These are phyloP conservation scores for Suillus luteus DNA, from an alignment of 768 basidiomycete genomes.

Conservation along the genomic window DNA sequence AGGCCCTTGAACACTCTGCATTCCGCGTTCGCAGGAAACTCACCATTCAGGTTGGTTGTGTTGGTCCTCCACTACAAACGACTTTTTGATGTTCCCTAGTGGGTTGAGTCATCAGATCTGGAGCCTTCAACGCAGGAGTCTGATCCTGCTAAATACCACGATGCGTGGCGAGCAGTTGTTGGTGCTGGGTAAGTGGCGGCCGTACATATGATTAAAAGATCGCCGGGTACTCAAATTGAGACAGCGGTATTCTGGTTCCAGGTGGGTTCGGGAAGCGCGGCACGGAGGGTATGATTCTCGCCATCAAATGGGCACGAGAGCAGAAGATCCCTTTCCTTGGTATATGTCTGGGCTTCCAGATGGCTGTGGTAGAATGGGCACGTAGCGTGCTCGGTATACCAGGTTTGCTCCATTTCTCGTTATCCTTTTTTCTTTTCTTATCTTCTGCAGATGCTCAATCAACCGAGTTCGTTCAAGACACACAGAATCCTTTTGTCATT, in stretches of 20 bases:
- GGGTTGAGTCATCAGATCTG: conserved; percentile 95
- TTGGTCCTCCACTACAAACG: conserved; percentile 14
- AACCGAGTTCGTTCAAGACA: conserved; percentile 68
- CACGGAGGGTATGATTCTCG: conserved; percentile 96
- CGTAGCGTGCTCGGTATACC: conserved; percentile 74
- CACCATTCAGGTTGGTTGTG: conserved; percentile 63
- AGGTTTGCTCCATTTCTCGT: conserved; percentile 42
- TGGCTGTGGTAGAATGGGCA: conserved; percentile 95
- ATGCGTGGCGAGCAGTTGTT: conserved; percentile 92
- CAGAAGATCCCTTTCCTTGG: conserved; percentile 94
- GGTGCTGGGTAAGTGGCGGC: conserved; percentile 68
- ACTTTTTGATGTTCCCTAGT: conserved; percentile 45
- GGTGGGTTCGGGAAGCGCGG: conserved; percentile 95
- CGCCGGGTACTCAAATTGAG: conserved; percentile 14
- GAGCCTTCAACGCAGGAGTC: conserved; percentile 79
- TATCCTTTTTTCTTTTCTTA: conserved; percentile 14
- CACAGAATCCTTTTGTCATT: conserved; percentile 75
- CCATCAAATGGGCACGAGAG: conserved; percentile 97
- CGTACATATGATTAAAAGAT: background rate
- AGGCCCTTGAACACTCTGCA: conserved; percentile 95
- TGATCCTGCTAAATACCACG: conserved; percentile 87
- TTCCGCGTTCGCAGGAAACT: conserved; percentile 90
- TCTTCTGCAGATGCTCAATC: conserved; percentile 73
- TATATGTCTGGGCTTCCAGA: conserved; percentile 96
- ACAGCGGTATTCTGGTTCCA: conserved; percentile 93